A percentile compares a stretch with the other conserved stretches of the same genome.
These are phyloP conservation scores for Pseudogymnoascus destructans DNA, from an alignment of 2,329 filamentous ascomycete species.

Conservation along the genomic window DNA sequence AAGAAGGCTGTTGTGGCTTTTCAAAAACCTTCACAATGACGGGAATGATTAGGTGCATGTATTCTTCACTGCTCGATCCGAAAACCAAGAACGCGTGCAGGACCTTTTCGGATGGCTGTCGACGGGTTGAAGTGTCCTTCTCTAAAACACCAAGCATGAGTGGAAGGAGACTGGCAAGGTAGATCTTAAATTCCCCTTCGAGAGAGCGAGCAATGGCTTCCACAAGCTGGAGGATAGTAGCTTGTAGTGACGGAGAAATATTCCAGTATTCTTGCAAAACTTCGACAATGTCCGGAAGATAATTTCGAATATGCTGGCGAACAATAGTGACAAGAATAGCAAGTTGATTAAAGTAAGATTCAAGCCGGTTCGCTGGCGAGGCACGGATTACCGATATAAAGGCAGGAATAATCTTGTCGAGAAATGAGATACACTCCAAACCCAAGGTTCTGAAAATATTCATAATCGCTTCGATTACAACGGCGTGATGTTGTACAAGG, in stretches of 20 bases:
- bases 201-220: constrained; percentile 88
- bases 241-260: constrained; percentile 64
- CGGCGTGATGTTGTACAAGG: constrained; percentile 77
- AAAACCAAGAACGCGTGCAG: constrained; percentile 94
- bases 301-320: constrained; percentile 87
- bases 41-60: constrained; percentile 97
- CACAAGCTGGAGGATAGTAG: constrained; percentile 80
- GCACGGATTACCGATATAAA: constrained; percentile 82
- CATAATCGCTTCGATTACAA: constrained; percentile 95
- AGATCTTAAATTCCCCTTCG: constrained; percentile 96
- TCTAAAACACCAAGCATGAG: constrained; percentile 92
- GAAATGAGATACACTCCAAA: constrained; percentile 88
- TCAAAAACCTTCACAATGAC: constrained; percentile 93
- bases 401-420: constrained; percentile 85
- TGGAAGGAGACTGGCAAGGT: constrained; percentile 76
- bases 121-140: constrained; percentile 61
- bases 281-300: constrained; percentile 72
- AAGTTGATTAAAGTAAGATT: constrained; percentile 96
- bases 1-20: constrained; percentile 65
- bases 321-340: constrained; percentile 90
- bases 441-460: constrained; percentile 96
- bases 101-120: constrained; percentile 77
- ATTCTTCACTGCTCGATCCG: constrained; percentile 89
- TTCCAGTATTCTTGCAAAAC: constrained; percentile 88
- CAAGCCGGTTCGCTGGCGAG: constrained; percentile 63